Percentiles rank a stretch among this genome's conserved stretches.
These are phyloP conservation scores for Paxillus ammoniavirescens DNA, from an alignment of 768 basidiomycete species.

Conservation along the genomic window DNA sequence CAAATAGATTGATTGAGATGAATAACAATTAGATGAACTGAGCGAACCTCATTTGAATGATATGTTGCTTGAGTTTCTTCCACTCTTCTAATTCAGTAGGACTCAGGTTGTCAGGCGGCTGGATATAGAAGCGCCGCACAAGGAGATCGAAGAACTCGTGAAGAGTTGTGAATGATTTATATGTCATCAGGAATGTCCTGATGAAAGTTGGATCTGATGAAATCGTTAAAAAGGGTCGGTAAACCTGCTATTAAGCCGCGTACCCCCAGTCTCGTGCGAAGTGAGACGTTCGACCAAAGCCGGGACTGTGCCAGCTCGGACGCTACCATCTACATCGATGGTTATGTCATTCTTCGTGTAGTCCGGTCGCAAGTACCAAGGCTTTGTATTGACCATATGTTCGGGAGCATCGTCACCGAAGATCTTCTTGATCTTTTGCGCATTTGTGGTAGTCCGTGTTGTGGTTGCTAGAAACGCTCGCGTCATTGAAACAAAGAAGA, in stretches of 20 bases:
- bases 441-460: conserved; percentile 28
- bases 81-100: conserved; percentile 70
- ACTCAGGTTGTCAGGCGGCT: conserved; percentile 66
- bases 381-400: conserved; percentile 47
- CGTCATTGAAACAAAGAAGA: neutral
- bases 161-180: conserved; percentile 88
- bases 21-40: neutral
- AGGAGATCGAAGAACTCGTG: conserved; percentile 83
- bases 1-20: conserved; percentile 1
- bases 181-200: conserved; percentile 93
- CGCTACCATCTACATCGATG: conserved; percentile 79
- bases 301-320: conserved; percentile 82
- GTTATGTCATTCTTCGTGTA: conserved; percentile 79
- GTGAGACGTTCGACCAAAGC: conserved; percentile 90
- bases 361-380: conserved; percentile 86
- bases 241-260: conserved; percentile 22
- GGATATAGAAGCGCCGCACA: conserved; percentile 74
- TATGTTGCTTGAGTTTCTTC: conserved; percentile 81
- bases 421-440: conserved; percentile 63
- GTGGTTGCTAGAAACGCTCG: conserved; percentile 17
- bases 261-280: conserved; percentile 84
- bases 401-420: conserved; percentile 60
- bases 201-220: conserved; percentile 70
- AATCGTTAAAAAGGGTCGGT: conserved; percentile 1
- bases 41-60: conserved; percentile 81